A percentile compares a stretch with the other conserved stretches of the same genome.
Conservation (phyloP, 495 filamentous ascomycete genomes). For the Hypoxylon trugodes region DNA sequence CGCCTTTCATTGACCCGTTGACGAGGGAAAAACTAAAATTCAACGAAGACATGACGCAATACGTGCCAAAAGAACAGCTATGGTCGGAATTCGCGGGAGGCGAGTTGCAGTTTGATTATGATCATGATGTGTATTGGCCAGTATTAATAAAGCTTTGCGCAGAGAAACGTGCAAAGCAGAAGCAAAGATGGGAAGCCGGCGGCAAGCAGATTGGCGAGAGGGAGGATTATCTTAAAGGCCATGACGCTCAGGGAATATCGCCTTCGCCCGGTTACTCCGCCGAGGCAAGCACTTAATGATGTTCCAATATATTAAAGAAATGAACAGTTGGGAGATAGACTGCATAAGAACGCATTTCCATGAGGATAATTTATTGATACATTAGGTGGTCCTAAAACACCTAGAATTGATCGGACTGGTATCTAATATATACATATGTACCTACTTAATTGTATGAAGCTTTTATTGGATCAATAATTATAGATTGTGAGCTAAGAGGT, state of each 20-base stretch:
- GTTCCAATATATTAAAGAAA: neutral
- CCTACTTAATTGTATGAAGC: no score
- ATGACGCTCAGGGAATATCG: conserved; percentile 32
- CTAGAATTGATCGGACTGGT: no score
- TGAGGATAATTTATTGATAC: no score
- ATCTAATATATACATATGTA: no score
- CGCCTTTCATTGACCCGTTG: conserved; percentile 92
- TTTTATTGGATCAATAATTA: no score
- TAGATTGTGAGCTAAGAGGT: no score
- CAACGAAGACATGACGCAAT: conserved; percentile 82
- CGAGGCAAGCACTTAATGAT: conserved; percentile 10
- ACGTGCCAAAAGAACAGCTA: conserved; percentile 80
- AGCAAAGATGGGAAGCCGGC: conserved; percentile 75
- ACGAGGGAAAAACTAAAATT: conserved; percentile 94
- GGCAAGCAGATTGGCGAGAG: conserved; percentile 84
- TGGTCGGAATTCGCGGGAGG: conserved; percentile 71
- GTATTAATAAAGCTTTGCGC: conserved; percentile 73
- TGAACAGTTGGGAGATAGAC: neutral
- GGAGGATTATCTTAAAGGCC: conserved; percentile 80
- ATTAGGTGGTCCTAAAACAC: no score
- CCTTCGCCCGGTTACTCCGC: conserved; percentile 10
- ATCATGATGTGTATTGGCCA: conserved; percentile 90
- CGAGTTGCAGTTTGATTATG: conserved; percentile 81
- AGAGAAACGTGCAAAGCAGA: conserved; percentile 64
- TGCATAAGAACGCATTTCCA: no score